These are phyloP conservation scores for Tulasnella sp. DNA, from an alignment of 768 basidiomycete genomes.

Conservation along the genomic window DNA sequence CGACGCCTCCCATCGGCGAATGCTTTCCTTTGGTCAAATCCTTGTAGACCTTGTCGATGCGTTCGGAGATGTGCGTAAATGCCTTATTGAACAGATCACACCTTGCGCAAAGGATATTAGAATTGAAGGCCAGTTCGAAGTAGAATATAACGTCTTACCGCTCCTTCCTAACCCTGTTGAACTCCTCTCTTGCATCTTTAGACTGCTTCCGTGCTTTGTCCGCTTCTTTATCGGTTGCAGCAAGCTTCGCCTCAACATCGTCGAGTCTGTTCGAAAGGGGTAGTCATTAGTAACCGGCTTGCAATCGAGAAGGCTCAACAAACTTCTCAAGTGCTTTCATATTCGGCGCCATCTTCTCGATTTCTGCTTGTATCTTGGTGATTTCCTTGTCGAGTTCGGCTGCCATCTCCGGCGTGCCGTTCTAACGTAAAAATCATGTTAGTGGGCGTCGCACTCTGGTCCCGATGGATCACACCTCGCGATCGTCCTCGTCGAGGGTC, in stretches of 20 bases:
- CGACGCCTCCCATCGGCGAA: slow-evolving; percentile 91
- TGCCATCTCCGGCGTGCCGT: slow-evolving; percentile 58
- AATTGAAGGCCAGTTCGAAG: not conserved
- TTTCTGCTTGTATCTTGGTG: slow-evolving; percentile 66
- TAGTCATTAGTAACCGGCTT: not conserved
- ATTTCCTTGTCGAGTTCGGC: slow-evolving; percentile 72
- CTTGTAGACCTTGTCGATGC: slow-evolving; percentile 95
- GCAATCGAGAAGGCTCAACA: slow-evolving; percentile 33
- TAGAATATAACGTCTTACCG: slow-evolving; percentile 48
- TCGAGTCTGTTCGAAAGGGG: slow-evolving; percentile 55
- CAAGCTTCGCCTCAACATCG: slow-evolving; percentile 76
- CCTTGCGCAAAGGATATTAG: slow-evolving; percentile 38
- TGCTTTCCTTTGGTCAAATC: slow-evolving; percentile 95
- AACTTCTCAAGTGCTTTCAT: slow-evolving; percentile 92
- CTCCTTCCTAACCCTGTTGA: slow-evolving; percentile 78
- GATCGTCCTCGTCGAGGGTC: slow-evolving; percentile 67
- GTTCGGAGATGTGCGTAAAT: slow-evolving; percentile 91
- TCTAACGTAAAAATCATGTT: slow-evolving; percentile 40
- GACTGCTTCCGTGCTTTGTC: slow-evolving; percentile 89
- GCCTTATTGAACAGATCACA: slow-evolving; percentile 91
- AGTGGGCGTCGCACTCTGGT: not conserved
- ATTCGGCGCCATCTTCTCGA: slow-evolving; percentile 92
- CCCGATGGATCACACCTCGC: slow-evolving; percentile 49
- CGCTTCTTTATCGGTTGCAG: slow-evolving; percentile 87
- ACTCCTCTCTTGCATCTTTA: slow-evolving; percentile 84